These are phyloP conservation scores for Cladosporium cucumerinum DNA, from an alignment of 2,329 filamentous ascomycete genomes.

Conservation along the genomic window DNA sequence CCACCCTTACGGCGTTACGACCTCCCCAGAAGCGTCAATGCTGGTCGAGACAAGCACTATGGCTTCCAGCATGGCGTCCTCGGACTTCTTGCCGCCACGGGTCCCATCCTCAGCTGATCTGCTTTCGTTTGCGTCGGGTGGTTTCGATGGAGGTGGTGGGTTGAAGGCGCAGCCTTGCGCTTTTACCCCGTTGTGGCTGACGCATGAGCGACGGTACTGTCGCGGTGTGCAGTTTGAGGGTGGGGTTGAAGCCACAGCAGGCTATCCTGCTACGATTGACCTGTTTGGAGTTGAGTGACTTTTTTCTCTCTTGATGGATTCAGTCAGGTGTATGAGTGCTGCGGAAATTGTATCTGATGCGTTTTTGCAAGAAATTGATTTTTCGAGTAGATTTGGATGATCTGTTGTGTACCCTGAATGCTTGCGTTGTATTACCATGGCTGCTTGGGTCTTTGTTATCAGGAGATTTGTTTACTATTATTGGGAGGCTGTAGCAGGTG, in stretches of 20 bases:
- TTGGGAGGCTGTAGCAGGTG: neutral
- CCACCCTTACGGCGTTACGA: neutral
- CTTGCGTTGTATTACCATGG: neutral
- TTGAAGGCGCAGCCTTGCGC: neutral
- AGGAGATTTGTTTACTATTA: neutral
- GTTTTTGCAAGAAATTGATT: neutral
- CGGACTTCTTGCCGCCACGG: neutral
- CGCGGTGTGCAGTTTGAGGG: neutral
- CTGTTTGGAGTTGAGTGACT: neutral
- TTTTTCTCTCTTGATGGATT: too few relatives aligned
- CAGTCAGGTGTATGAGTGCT: neutral
- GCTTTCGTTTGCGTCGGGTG: neutral
- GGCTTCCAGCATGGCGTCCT: slow-evolving; percentile 4
- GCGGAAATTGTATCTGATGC: neutral
- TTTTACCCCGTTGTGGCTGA: slow-evolving; percentile 8
- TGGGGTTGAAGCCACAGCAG: neutral
- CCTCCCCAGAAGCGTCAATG: slow-evolving; percentile 5
- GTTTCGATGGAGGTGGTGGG: neutral
- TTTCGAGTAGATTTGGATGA: neutral
- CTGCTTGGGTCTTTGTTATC: neutral
- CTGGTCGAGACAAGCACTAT: slow-evolving; percentile 1
- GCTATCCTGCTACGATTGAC: neutral
- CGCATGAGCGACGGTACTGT: slow-evolving; percentile 5
- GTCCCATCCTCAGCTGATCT: neutral
- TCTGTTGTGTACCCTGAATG: neutral